Conservation (phyloP, 1,139 yeast species). For the Blastobotrys proliferans region DNA sequence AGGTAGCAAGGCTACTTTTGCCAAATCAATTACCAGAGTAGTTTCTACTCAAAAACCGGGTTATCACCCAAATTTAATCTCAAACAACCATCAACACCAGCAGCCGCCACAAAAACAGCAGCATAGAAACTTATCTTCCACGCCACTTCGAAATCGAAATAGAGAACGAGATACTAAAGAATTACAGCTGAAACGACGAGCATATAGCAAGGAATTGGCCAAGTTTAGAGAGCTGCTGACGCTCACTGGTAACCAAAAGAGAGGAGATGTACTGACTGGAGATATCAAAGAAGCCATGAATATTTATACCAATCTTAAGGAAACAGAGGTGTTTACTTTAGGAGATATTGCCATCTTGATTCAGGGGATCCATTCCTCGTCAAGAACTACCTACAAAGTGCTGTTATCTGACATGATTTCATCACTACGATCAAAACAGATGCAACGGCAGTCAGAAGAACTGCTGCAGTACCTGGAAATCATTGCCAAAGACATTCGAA, state of each 20-base stretch:
- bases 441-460: constrained; percentile 16
- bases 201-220: constrained; percentile 9
- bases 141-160: not conserved
- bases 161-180: not conserved
- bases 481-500: constrained; percentile 42
- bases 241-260: constrained; percentile 21
- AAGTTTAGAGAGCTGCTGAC: constrained; percentile 16
- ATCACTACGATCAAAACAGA: constrained; percentile 16
- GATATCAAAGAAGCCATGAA: constrained; percentile 28
- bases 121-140: not conserved
- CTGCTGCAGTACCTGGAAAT: constrained; percentile 37
- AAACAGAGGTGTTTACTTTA: constrained; percentile 21
- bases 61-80: constrained; percentile 2
- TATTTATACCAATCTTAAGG: constrained; percentile 24
- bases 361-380: constrained; percentile 29
- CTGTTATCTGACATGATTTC: constrained; percentile 18
- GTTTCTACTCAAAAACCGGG: constrained; percentile 9
- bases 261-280: constrained; percentile 18
- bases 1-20: constrained; percentile 12
- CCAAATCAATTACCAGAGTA: constrained; percentile 11
- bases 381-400: constrained; percentile 20
- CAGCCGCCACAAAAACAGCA: constrained; percentile 1
- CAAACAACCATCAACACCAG: not conserved
- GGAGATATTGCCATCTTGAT: constrained; percentile 26
- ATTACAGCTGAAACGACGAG: constrained; percentile 7